Evolutionary conservation across 306 rosid genomes (phyloP).

Genomic region (Lablab purpureus): DNA sequence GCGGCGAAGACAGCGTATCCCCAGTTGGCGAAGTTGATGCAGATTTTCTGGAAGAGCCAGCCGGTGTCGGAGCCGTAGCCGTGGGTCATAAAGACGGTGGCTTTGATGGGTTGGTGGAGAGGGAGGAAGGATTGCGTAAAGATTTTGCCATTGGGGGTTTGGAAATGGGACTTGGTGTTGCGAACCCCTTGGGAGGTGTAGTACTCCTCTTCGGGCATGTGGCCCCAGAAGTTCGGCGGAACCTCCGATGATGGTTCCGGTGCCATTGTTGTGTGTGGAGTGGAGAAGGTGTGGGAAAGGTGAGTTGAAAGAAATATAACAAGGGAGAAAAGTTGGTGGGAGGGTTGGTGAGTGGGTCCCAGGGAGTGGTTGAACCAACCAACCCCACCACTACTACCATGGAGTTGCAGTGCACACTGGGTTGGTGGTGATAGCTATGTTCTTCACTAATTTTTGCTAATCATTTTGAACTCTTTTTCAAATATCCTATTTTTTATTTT

Average conservation of each 20-base stretch:
- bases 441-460: too few species aligned
- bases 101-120: slow-evolving; percentile 57
- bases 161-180: slow-evolving; percentile 75
- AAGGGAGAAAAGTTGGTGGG: too few species aligned
- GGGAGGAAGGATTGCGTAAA: slow-evolving; percentile 86
- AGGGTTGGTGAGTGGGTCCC: slow-evolving; percentile 35
- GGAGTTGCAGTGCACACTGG: too few species aligned
- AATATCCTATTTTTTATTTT: too few species aligned
- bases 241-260: slow-evolving; percentile 45
- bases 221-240: slow-evolving; percentile 85
- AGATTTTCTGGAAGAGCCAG: slow-evolving; percentile 94
- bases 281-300: too few species aligned
- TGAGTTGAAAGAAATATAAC: background rate
- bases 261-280: slow-evolving; percentile 31
- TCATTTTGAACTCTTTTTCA: too few species aligned
- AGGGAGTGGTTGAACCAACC: slow-evolving; percentile 43
- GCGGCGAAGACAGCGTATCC: slow-evolving; percentile 97
- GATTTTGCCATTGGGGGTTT: slow-evolving; percentile 75
- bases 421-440: too few species aligned
- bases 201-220: slow-evolving; percentile 81
- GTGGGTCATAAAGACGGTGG: slow-evolving; percentile 86
- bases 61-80: slow-evolving; percentile 99
- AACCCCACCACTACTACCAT: slow-evolving; percentile 22
- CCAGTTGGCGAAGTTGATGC: slow-evolving; percentile 83
- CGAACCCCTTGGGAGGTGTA: slow-evolving; percentile 83